phyloP scores from a whole-genome alignment of 2,329 filamentous ascomycete genomes.

The Knoxdaviesia proteae region DNA sequence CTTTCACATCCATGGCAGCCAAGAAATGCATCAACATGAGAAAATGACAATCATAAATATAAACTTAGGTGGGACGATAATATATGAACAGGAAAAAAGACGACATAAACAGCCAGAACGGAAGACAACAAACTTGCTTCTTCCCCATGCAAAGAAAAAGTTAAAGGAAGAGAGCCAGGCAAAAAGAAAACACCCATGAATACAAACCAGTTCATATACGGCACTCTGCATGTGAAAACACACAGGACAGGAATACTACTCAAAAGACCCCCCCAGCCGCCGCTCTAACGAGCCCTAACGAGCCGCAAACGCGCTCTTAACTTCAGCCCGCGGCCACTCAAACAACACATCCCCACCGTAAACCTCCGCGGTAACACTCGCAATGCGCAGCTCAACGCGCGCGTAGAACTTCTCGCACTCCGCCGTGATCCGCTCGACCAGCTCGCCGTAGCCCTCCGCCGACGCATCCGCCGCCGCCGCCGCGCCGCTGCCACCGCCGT shows the following conservation, averaged over 20 bases:
- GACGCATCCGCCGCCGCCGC: constrained; percentile 19
- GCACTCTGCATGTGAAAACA: too few species aligned
- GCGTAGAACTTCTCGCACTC: constrained; percentile 44
- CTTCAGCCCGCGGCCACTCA: constrained; percentile 44
- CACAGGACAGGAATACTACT: too few species aligned
- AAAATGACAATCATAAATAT: too few species aligned
- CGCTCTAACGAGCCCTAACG: neutral
- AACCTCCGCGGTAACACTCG: constrained; percentile 36
- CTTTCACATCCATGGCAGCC: too few species aligned
- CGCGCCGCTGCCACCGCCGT: constrained; percentile 34
- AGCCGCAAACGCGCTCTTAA: constrained; percentile 33
- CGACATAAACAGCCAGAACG: neutral
- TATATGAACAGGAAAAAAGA: constrained; percentile 3
- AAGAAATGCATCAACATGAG: too few species aligned
- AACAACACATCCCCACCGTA: constrained; percentile 44
- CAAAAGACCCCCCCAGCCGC: neutral
- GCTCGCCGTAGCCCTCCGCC: constrained; percentile 26
- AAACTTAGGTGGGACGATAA: too few species aligned
- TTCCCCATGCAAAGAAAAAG: too few species aligned
- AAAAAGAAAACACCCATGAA: too few species aligned
- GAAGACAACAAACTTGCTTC: neutral
- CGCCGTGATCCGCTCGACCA: constrained; percentile 35
- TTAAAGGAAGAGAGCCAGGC: too few species aligned
- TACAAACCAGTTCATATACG: too few species aligned
- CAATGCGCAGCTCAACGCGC: constrained; percentile 39